Base-by-base conservation (phyloP, 2,329 filamentous ascomycete species). In the Microcyclosporella mali region DNA sequence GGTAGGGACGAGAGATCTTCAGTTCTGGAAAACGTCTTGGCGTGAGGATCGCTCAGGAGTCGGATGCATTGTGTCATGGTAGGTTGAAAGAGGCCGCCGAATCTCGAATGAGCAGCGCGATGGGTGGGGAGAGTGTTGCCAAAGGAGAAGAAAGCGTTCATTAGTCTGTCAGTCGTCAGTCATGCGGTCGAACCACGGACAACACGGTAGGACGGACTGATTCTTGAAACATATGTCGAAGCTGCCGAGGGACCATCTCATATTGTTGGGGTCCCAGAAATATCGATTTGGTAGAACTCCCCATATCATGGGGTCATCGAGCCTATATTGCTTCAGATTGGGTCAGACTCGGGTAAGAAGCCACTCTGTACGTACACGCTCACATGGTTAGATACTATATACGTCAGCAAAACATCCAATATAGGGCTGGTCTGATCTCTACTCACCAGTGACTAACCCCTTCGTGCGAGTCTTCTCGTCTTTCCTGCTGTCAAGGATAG, bases 241-340 rank as follows among this genome's bases (percentile, higher is more conserved):
- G 57, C 88, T 94, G 17, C 87, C 92, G 41, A 98, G 76, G 8
- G 83, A 81, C 88, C 89, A 97, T 63, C 92, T 80, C 58, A 88
- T 74, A 61, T 89, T 92, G 43, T 76, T 72, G 15, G 85, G 79
- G 46, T 82, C 79, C 58, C 85, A 80, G 51, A 78, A 70, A 60
- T 92, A 87, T 37, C 77, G 74, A 34, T 86, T 65, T 1, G 92
- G 92, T 3, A 98, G 70, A 28, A 88, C 79, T 14, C 90, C 92
- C 90, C 90, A 98, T 55, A 95, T 81, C 45, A 97, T 69, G 18
- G 92, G 92, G 68, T 98, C 92, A 67, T 98, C 92, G 56, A 97
- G 70, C 46, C 90, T 95, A 63, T 52, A 52, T 31, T 34, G 31
- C 41, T 36, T 51, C 36, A 49, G 41, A 36, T 16, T 14, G 31